Evolutionary conservation across 2,329 filamentous ascomycete genomes (phyloP).

Genomic region (Harringtonia aguacate): DNA sequence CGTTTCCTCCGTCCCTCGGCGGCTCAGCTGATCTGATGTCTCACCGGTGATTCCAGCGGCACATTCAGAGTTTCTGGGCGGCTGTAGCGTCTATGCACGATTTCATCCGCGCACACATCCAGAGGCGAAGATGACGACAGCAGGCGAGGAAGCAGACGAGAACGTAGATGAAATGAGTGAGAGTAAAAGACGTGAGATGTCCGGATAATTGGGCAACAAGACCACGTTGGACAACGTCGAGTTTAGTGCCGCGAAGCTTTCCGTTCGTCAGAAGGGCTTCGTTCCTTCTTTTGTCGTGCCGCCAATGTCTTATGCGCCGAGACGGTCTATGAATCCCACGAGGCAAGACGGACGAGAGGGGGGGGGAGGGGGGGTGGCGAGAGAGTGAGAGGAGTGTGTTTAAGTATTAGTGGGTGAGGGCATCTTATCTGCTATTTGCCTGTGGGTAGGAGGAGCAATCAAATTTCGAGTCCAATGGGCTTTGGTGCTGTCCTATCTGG

Average conservation of each 20-base stretch:
- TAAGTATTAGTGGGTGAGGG: not conserved
- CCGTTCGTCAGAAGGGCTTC: not conserved
- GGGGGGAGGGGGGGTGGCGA: not conserved
- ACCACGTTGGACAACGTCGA: not conserved
- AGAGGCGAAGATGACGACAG: too few relatives aligned
- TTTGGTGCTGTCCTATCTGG: not conserved
- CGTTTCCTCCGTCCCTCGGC: not conserved
- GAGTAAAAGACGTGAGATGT: not conserved
- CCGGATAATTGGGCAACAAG: slow-evolving; percentile 2
- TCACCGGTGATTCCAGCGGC: too few relatives aligned
- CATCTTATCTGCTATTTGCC: not conserved
- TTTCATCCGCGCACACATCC: too few relatives aligned
- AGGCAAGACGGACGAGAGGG: not conserved
- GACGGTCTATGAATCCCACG: not conserved
- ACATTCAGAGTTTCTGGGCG: too few relatives aligned
- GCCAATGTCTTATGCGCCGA: not conserved
- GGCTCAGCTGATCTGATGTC: too few relatives aligned
- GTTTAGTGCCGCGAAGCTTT: not conserved
- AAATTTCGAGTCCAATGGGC: too few relatives aligned
- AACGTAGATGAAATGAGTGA: not conserved
- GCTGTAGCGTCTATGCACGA: too few relatives aligned
- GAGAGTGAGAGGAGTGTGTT: too few relatives aligned
- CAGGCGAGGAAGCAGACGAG: not conserved
- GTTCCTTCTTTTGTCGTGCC: not conserved
- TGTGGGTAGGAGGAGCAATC: too few relatives aligned